A percentile compares a stretch with the other conserved stretches of the same genome.
Conservation (phyloP, 306 rosid genomes). For the Styphnolobium japonicum region DNA sequence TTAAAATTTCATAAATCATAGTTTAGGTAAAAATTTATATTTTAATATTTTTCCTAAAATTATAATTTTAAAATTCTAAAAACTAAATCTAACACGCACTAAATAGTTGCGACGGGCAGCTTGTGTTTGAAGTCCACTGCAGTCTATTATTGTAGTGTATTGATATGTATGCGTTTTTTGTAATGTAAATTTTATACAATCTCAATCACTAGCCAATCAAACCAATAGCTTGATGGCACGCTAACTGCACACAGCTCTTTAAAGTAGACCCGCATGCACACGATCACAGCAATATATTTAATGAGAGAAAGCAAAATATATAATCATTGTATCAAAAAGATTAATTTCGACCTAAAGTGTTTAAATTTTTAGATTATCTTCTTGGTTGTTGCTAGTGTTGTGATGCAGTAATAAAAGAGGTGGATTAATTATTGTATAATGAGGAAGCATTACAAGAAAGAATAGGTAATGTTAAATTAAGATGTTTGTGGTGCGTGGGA, state of each 20-base stretch:
- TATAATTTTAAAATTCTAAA: too few relatives aligned
- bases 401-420: slow-evolving; percentile 15
- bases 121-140: not conserved
- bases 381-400: slow-evolving; percentile 14
- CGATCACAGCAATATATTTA: not conserved
- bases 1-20: too few relatives aligned
- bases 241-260: not conserved
- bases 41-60: too few relatives aligned
- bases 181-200: too few relatives aligned
- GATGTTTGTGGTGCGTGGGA: slow-evolving; percentile 15
- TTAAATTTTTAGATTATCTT: slow-evolving; percentile 15
- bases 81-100: too few relatives aligned
- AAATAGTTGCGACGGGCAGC: too few relatives aligned
- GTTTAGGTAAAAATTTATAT: too few relatives aligned
- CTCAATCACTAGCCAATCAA: too few relatives aligned
- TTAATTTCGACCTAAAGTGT: slow-evolving; percentile 40
- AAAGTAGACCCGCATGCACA: not conserved
- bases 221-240: not conserved
- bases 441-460: slow-evolving; percentile 5
- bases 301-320: not conserved
- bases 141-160: not conserved
- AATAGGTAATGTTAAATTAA: not conserved
- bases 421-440: slow-evolving; percentile 1
- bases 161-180: not conserved
- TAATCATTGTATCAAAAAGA: slow-evolving; percentile 54